Evolutionary conservation across 2,329 filamentous ascomycete genomes (phyloP).

Genomic region (Ascochyta rabiei): DNA sequence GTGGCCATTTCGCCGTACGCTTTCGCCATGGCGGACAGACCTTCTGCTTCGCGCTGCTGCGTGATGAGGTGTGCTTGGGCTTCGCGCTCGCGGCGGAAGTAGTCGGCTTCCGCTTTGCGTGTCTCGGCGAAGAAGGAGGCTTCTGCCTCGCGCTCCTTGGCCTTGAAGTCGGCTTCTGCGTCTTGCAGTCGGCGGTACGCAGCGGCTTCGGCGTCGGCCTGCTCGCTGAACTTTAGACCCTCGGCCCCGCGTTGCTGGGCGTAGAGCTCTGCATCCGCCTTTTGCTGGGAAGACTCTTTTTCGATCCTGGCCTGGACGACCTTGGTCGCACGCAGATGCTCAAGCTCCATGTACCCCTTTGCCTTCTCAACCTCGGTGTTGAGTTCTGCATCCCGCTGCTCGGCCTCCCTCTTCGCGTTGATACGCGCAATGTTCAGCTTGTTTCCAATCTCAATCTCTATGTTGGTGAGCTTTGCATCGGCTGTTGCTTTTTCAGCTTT

Average conservation of each 20-base stretch:
- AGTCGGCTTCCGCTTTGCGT: slow-evolving; percentile 48
- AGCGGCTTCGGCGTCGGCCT: slow-evolving; percentile 64
- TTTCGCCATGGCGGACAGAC: slow-evolving; percentile 75
- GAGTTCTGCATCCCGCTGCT: slow-evolving; percentile 79
- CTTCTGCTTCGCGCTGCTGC: slow-evolving; percentile 77
- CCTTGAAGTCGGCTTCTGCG: slow-evolving; percentile 53
- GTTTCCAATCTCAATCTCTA: slow-evolving; percentile 73
- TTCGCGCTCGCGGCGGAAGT: slow-evolving; percentile 54
- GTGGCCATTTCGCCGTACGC: slow-evolving; percentile 75
- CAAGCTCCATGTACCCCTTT: slow-evolving; percentile 79
- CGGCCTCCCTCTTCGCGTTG: slow-evolving; percentile 72
- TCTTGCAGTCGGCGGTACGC: slow-evolving; percentile 49
- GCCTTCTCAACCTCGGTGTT: slow-evolving; percentile 78
- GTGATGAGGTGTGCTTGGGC: slow-evolving; percentile 66
- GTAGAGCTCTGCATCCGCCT: slow-evolving; percentile 63
- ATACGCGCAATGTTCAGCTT: slow-evolving; percentile 79
- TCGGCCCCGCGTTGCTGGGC: slow-evolving; percentile 59
- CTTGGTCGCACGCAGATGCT: slow-evolving; percentile 76
- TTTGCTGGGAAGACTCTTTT: slow-evolving; percentile 71
- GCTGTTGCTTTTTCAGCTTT: slow-evolving; percentile 81
- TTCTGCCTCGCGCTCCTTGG: slow-evolving; percentile 52
- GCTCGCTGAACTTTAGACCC: slow-evolving; percentile 62
- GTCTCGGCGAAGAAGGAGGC: slow-evolving; percentile 57
- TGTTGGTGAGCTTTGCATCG: slow-evolving; percentile 75
- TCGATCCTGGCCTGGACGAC: slow-evolving; percentile 78